Evolutionary conservation across 192 early-diverging fungal genomes (phyloP).

Genomic region (Backusella sp.): DNA sequence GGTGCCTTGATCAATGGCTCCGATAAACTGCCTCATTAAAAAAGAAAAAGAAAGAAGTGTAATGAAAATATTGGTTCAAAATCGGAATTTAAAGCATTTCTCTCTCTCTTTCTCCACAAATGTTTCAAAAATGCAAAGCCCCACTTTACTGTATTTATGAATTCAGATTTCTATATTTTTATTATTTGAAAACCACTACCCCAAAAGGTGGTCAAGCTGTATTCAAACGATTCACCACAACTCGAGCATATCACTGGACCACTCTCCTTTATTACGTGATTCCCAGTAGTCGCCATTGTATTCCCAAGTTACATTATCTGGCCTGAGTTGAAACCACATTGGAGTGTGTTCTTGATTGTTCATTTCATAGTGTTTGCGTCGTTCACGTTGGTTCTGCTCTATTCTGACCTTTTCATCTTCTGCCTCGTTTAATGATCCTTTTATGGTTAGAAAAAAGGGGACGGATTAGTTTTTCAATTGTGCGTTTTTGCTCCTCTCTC

Average conservation of each 20-base stretch:
- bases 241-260: not conserved
- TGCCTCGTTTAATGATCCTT: conserved; percentile 37
- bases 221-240: not conserved
- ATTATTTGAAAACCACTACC: not conserved
- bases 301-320: conserved; percentile 47
- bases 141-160: too few species aligned
- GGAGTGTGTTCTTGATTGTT: conserved; percentile 61
- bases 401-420: conserved; percentile 7
- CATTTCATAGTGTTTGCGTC: conserved; percentile 37
- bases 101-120: too few species aligned
- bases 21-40: conserved; percentile 55
- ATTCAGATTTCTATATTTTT: not conserved
- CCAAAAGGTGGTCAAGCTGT: not conserved
- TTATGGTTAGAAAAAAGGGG: not conserved
- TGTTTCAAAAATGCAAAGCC: too few species aligned
- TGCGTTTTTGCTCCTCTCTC: conserved; percentile 41
- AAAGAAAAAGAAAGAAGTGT: not conserved
- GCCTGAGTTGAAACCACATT: conserved; percentile 38
- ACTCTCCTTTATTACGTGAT: conserved; percentile 43
- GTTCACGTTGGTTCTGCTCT: conserved; percentile 1
- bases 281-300: conserved; percentile 92
- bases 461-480: conserved; percentile 41
- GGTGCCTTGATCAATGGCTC: conserved; percentile 93
- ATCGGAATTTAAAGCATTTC: too few species aligned
- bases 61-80: too few species aligned